Percentiles rank a stretch among this genome's conserved stretches.
These are phyloP conservation scores for Cadophora sp. DNA, from an alignment of 2,329 filamentous ascomycete genomes.

Conservation along the genomic window DNA sequence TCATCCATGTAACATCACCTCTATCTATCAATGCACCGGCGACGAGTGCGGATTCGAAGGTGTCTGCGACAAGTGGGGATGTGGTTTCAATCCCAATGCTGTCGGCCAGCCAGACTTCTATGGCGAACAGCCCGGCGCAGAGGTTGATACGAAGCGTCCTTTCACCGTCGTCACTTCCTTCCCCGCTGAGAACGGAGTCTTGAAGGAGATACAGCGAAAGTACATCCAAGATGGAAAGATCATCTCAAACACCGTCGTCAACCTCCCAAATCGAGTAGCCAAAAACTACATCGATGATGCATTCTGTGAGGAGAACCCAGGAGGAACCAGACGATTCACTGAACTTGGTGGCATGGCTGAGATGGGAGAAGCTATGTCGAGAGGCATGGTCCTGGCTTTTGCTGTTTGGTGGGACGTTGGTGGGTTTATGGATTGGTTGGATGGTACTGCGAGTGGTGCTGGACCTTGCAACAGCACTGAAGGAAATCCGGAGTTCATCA, in stretches of 20 bases:
- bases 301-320: slow-evolving; percentile 60
- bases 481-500: slow-evolving; percentile 57
- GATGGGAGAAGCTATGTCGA: slow-evolving; percentile 59
- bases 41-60: slow-evolving; percentile 58
- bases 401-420: slow-evolving; percentile 62
- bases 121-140: slow-evolving; percentile 53
- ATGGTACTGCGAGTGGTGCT: slow-evolving; percentile 48
- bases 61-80: slow-evolving; percentile 65
- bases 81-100: slow-evolving; percentile 66
- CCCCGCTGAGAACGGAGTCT: slow-evolving; percentile 51
- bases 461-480: slow-evolving; percentile 62
- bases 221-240: slow-evolving; percentile 62
- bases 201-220: slow-evolving; percentile 60
- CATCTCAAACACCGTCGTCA: slow-evolving; percentile 55
- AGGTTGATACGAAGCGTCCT: slow-evolving; percentile 56
- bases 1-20: slow-evolving; percentile 44
- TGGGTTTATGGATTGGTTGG: slow-evolving; percentile 64
- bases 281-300: slow-evolving; percentile 57
- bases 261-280: slow-evolving; percentile 48
- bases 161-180: slow-evolving; percentile 68
- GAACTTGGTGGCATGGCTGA: slow-evolving; percentile 59
- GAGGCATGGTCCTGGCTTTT: slow-evolving; percentile 60
- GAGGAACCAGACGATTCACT: slow-evolving; percentile 56
- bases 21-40: slow-evolving; percentile 55
- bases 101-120: slow-evolving; percentile 62